A percentile compares a stretch with the other conserved stretches of the same genome.
These are phyloP conservation scores for Casaregolazyma lundiana DNA, from an alignment of 1,139 yeast genomes.

Conservation along the genomic window DNA sequence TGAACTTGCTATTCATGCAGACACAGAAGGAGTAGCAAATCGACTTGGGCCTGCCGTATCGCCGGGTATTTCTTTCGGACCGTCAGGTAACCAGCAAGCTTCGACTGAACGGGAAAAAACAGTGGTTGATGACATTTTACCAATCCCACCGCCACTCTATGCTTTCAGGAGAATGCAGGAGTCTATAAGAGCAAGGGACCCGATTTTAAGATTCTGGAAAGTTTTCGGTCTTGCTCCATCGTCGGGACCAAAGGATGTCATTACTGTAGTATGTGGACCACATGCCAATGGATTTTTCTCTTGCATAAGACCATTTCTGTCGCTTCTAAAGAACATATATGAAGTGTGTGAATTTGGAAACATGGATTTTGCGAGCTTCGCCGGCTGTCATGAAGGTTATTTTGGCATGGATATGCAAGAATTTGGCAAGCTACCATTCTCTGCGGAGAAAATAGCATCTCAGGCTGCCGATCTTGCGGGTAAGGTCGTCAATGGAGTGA, in stretches of 20 bases:
- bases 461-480: slow-evolving; percentile 1
- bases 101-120: background rate
- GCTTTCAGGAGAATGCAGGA: slow-evolving; percentile 28
- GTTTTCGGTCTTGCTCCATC: slow-evolving; percentile 35
- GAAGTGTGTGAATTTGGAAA: slow-evolving; percentile 36
- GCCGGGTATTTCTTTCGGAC: background rate
- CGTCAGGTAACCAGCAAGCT: background rate
- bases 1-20: background rate
- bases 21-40: background rate
- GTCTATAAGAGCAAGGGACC: slow-evolving; percentile 31
- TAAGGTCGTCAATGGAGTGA: background rate
- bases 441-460: background rate
- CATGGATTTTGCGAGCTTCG: slow-evolving; percentile 27
- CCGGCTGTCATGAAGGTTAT: slow-evolving; percentile 17
- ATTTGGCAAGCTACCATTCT: background rate
- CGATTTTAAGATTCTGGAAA: slow-evolving; percentile 37
- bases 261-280: slow-evolving; percentile 30
- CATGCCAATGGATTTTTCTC: slow-evolving; percentile 26
- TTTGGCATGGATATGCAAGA: slow-evolving; percentile 6
- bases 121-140: slow-evolving; percentile 17
- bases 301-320: slow-evolving; percentile 26
- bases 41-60: background rate
- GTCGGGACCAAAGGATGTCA: slow-evolving; percentile 29
- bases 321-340: slow-evolving; percentile 31
- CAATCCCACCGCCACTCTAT: slow-evolving; percentile 28